Base-by-base conservation (phyloP, 2,329 filamentous ascomycete species). In the Colletotrichum chrysophilum region DNA sequence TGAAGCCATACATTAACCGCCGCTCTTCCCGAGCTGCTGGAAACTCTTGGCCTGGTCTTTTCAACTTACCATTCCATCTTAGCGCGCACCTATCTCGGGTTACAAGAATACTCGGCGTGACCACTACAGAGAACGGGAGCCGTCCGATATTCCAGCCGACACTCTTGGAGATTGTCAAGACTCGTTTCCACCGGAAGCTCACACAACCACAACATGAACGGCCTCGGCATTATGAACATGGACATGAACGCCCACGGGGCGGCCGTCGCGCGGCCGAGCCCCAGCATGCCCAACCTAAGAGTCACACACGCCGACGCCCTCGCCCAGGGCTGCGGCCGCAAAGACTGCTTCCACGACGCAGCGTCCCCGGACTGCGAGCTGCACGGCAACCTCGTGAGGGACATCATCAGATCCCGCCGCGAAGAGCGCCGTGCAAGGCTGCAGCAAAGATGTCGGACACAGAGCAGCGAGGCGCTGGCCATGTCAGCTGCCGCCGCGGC, bases 321-420 rank as follows among this genome's bases (percentile, higher is more conserved):
- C 38, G 38, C 56, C 28, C 62, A 67, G 16, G 69, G 62, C 18
- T 67, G 70, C 62, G 52, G 62, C 13, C 62, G 70, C 9, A 71
- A 61, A 34, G 70, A 71, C 62, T 71, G 70, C 70, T 67, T 60
- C 26, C 73, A 62, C 62, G 69, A 55, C 36, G 16, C 69, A 6
- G 30, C 70, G 3, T 60, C 43, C 8, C 24, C 43, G n/a, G 74
- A 76, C 36, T 64, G 65, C 58, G 70, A 76, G 58, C 24, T 73
- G 32, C 73, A 75, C 34, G 28, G 64, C 24, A 76, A 38, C 48
- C 7, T 73, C 18, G 70, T 76, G 13, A 70, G 74, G 32, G 74
- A 76, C 48, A 76, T 76, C 18, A 76, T 76, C 74, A 69, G 65
- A 26, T 58, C 60, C 26, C 70, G 74, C 12, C 70, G 74, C 4